Base-by-base conservation (phyloP, 495 filamentous ascomycete genomes). In the Aspergillus biplanus region DNA sequence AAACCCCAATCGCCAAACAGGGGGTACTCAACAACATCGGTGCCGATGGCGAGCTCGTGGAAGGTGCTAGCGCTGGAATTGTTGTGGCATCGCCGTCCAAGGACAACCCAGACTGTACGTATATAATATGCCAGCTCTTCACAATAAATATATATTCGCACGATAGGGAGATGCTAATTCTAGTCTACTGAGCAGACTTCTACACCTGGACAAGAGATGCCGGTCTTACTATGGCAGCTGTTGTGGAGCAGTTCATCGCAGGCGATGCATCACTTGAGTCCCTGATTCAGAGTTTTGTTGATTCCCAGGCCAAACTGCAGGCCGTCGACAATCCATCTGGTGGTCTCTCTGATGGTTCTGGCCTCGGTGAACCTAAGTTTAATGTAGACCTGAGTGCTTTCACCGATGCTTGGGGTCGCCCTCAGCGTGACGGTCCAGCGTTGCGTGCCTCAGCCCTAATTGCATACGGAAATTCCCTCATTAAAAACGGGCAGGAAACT, bases 121-220 rank as follows among this genome's bases (percentile, higher is more conserved):
- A 21, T 44, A 27, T 2, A 50, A 6, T 16, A 15, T 37, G 31
- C 13, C 2, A 11, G 16, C 35, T 15, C 33, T 27, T 13, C 21
- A 27, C 2, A 27, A 27, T 27, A 27, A 27, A 27, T 1, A 27
- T 27, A 27, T 27, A 27, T 27, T 27, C 4, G 49, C 6, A 6
- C 2, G 0, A 59, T 7, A 21, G 5, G 33, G 21, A 57, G 52
- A 54, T 31, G 52, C 27, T 34, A n/a, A n/a, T 16, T 31, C 3
- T 46, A 21, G 18, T 64, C 47, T 66, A 31, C 27, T 18, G 18
- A 27, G 33, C 53, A 86, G 84, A 87, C 60, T 87, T 82, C 67
- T 88, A 84, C 65, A 86, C 85, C 8, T 89, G 87, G 87, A 84
- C 82, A 31, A 75, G 87, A 47, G 87, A 89, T 67, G 78, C 84